Evolutionary conservation across 2,329 filamentous ascomycete genomes (phyloP).

Genomic region (Blastomyces percursus): DNA sequence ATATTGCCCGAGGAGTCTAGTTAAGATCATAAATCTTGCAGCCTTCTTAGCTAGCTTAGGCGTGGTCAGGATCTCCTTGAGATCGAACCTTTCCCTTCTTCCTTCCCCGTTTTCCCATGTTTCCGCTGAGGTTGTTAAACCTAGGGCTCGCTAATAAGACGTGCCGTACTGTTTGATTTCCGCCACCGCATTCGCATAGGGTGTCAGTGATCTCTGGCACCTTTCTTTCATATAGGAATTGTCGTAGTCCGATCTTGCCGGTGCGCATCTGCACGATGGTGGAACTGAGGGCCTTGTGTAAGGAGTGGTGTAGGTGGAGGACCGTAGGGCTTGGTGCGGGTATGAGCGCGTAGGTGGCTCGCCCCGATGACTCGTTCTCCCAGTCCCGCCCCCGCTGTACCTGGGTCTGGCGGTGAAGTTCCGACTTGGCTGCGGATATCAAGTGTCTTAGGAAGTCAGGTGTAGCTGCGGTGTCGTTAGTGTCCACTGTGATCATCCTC

Average conservation of each 20-base stretch:
- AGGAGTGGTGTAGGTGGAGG: background rate
- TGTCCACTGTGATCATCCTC: background rate
- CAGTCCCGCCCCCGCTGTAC: background rate
- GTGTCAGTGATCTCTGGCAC: no score
- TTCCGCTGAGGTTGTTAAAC: slow-evolving; percentile 4
- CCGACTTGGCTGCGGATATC: background rate
- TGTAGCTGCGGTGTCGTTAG: background rate
- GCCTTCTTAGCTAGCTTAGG: slow-evolving; percentile 7
- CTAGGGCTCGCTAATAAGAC: background rate
- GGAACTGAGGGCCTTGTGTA: no score
- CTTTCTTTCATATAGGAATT: no score
- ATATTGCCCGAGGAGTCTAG: slow-evolving; percentile 12
- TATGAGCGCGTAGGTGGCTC: background rate
- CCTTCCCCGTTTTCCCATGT: background rate
- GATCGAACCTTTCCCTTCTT: background rate
- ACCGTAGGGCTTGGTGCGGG: background rate
- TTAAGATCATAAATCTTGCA: slow-evolving; percentile 12
- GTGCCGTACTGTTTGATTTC: no score
- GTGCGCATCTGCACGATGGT: no score
- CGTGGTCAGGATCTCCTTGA: slow-evolving; percentile 8
- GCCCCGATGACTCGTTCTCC: background rate
- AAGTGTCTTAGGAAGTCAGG: background rate
- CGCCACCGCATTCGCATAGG: no score
- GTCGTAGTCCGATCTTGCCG: no score
- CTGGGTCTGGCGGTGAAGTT: background rate